Base-by-base conservation (phyloP, 148 eudicot genomes). In the Persicaria maculosa region DNA sequence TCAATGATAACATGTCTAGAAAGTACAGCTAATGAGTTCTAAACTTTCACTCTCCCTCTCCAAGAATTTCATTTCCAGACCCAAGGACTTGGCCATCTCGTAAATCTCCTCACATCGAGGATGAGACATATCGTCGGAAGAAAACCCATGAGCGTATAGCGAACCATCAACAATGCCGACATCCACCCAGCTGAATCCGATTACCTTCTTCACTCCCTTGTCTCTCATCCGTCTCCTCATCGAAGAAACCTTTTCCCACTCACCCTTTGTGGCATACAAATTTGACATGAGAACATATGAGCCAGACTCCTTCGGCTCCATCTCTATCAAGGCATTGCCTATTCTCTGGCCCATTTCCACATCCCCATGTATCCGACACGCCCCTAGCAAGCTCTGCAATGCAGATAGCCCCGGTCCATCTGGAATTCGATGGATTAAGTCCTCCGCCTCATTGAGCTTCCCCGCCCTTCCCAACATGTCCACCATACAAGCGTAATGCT, bases 171-270 rank as follows among this genome's bases (percentile, higher is more conserved):
- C 71, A 74, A 47, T 69, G 45, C 89, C 89, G 1, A 83, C 90
- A 80, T 94, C 97, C 45, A 84, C 97, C 98, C 98, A 92, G 79
- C 98, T 95, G 67, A 90, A 87, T n/a, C 97, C 98, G 3, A 92
- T 81, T 72, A 87, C 96, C 79, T 95, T 95, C 74, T 70, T 87
- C 53, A 95, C 93, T 68, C 89, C 82, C 44, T 72, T 83, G 0
- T 91, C 85, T 72, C 97, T 87, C 98, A 95, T 95, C 75, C 77
- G 76, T 75, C 77, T 85, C 77, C 96, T 83, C 71, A 92, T 81
- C 57, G 74, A 82, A 0, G 98, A 92, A 47, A 81, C 93, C 74
- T 83, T 86, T 47, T 88, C 97, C 98, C 97, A 95, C 52, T 91
- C 90, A 47, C 90, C 96, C 36, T 79, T 94, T 81, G 85, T 93